Base-by-base conservation (phyloP, 768 basidiomycete species). In the Mycena latifolia region DNA sequence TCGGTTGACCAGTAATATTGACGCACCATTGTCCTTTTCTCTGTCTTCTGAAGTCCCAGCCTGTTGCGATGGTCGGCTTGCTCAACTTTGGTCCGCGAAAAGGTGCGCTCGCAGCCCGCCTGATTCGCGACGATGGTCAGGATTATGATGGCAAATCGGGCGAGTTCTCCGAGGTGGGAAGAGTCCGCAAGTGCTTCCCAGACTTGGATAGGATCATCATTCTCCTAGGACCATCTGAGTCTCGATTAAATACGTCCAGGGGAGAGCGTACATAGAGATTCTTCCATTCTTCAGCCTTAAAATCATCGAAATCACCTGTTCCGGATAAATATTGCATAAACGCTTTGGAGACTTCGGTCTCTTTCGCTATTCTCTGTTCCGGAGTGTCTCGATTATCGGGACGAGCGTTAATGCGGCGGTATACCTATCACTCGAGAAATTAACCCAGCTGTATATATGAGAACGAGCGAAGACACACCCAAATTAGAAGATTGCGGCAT, bases 401-500 rank as follows among this genome's bases (percentile, higher is more conserved):
- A 29, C 43, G 55, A 12, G 39, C 12, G 11, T n/a, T 69, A 3
- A 70, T 47, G 15, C 48, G 69, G 10, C 55, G 60, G 47, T 69
- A 69, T 11, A 66, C 22, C 65, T 66, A 31, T 45, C 1, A 51
- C 10, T 24, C n/a, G 3, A 14, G 10, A 31, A 10, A 43, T 27
- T 5, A 15, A 25, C 15, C 52, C 48, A 28, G 48, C n/a, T 18
- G 18, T 5, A 6, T 15, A 6, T n/a, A n/a, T n/a, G n/a, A 25
- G 17, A 37, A 7, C 17, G 11, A 24, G 24, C 18, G 46, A 43
- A 10, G 55, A 63, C 53, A 62, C 37, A 76, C 74, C 59, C 67
- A n/a, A 4, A 74, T 27, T 22, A 78, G 35, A 48, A 77, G 43
- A 0, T 66, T 70, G 52, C 69, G 65, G 22, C 72, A 48, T 37